Base-by-base conservation (phyloP, 257 asterid species). In the Verbena officinalis region DNA sequence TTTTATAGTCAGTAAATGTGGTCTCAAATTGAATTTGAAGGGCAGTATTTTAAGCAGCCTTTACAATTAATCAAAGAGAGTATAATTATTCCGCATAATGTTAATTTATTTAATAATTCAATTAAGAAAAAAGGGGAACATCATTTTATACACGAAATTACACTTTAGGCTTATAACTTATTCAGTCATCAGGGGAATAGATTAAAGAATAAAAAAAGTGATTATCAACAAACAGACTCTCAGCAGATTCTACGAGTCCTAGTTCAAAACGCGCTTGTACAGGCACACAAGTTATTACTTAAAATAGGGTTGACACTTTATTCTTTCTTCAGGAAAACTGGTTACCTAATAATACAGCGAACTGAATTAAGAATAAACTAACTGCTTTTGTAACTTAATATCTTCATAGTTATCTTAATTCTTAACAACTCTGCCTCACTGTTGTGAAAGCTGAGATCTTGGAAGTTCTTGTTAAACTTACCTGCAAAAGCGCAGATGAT, bases 111-210 rank as follows among this genome's bases (percentile, higher is more conserved):
- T 1, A 12, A 30, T 9, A 11, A 31, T 55, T 30, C 20, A 20
- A 2, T 0, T 59, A 13, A 15, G 51, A 4, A 10, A 46, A 14
- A 11, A 7, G 46, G 16, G 3, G 21, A 13, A 70, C 39, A 43
- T n/a, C 31, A 10, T 55, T 9, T 5, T 1, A 20, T 39, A 62
- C 55, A 56, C 48, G 76, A 34, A 62, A 62, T 15, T 11, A 34
- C 15, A 24, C 16, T 61, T 16, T 9, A 15, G 14, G 10, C 10
- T n/a, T 38, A 9, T 7, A 2, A 3, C 9, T 7, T 12, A 11
- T 14, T 11, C 0, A 9, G 16, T 12, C 22, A 7, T 1, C 38
- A 24, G 13, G 8, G 2, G 9, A 51, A 4, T 12, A 0, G n/a
- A n/a, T n/a, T n/a, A n/a, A n/a, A 17, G 3, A 33, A n/a, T 15